Evolutionary conservation across 169 alveolate genomes (phyloP).

Genomic region (Plasmodium inui): DNA sequence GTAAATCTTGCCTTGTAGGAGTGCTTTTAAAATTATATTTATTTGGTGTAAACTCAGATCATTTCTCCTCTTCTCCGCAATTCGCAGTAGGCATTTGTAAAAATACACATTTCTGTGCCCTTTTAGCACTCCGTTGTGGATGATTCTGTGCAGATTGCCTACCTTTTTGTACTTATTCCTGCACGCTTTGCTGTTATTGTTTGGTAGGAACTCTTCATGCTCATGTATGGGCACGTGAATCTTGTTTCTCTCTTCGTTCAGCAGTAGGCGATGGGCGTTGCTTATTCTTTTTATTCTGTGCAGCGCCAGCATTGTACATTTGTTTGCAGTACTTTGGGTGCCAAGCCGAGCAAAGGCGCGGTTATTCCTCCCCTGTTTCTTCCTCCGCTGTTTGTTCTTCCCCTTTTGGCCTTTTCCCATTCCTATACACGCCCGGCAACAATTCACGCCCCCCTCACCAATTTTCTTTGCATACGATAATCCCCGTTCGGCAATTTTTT

Average conservation of each 20-base stretch:
- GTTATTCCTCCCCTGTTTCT: neutral
- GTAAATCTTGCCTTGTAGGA: conserved; percentile 40
- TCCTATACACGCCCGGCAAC: neutral
- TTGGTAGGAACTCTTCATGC: conserved; percentile 25
- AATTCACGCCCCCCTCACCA: neutral
- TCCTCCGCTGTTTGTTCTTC: neutral
- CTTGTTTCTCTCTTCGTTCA: conserved; percentile 38
- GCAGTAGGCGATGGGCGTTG: neutral
- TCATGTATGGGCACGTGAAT: conserved; percentile 41
- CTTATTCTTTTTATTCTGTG: conserved; percentile 25
- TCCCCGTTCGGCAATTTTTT: neutral
- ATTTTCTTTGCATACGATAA: neutral
- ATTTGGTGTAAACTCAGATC: conserved; percentile 57
- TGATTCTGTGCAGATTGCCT: conserved; percentile 33
- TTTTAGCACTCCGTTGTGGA: conserved; percentile 47
- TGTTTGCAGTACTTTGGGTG: neutral
- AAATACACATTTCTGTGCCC: conserved; percentile 55
- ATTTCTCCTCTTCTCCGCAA: conserved; percentile 61
- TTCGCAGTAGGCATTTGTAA: conserved; percentile 28
- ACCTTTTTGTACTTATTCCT: conserved; percentile 58
- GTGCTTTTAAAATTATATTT: conserved; percentile 49
- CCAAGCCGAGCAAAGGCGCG: neutral
- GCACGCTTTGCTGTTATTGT: conserved; percentile 52
- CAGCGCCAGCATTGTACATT: conserved; percentile 35
- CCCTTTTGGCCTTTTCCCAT: neutral